Evolutionary conservation across 345 rosid species (phyloP), one percentile per base, ranked within the genome.

Genomic region (Melastoma malabathricum): DNA sequence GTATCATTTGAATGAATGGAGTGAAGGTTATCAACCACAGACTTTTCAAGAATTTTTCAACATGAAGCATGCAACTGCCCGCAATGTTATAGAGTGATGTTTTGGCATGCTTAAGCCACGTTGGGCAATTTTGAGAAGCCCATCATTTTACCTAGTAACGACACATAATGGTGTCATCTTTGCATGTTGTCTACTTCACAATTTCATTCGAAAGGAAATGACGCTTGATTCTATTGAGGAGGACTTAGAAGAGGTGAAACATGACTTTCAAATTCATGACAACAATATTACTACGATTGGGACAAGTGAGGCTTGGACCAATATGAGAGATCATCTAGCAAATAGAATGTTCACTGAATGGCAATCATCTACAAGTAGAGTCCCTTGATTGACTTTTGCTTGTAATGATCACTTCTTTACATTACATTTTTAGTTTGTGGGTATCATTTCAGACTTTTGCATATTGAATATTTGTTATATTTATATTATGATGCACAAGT

Each of bases 1-100:
- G 6, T 47, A 56, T 18, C 51, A 56, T 10, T 29, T 47, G 19
- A 47, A 38, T 34, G 61, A 58, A 27, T 48, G 54, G 47, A 54
- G n/a, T 13, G 16, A 9, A 3, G 38, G 50, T 12, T 18, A 44
- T 4, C 44, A 20, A 18, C 15, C 55, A 4, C 48, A 1, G 2
- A 27, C 44, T 18, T 18, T 25, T 14, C 3, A 48, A 16, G 46
- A 61, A 38, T 55, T 38, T 7, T 61, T 55, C 41, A 61, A 61
- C 4, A 47, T 18, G 22, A 43, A 27, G 18, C 50, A 55, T 44
- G 39, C 46, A 43, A 5, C 41, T 10, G 59, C 59, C 16, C 15
- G 34, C 3, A 55, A 43, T 55, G 38, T 50, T 5, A 55, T 55
- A n/a, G 27, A 55, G 20, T 2, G n/a, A 17, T 52, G 15, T 13